phyloP scores from a whole-genome alignment of 352 stramenopile genomes.

The Pythium folliculosum region DNA sequence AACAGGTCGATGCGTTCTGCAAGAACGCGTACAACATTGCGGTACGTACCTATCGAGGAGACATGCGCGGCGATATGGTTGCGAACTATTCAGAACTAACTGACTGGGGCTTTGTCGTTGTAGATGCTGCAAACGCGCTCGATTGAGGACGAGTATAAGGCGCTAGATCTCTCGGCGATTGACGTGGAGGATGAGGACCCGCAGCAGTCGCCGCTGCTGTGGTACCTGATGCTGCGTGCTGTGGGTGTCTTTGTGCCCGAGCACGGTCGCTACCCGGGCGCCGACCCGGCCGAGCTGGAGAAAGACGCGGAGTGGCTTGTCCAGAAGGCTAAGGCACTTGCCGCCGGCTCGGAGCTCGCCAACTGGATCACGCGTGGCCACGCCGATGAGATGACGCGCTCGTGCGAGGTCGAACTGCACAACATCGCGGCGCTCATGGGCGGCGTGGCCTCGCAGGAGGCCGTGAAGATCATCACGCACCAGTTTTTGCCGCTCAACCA shows the following conservation, averaged over 20 bases:
- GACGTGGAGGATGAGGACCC: constrained; percentile 80
- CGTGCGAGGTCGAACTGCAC: constrained; percentile 93
- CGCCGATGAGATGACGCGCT: constrained; percentile 91
- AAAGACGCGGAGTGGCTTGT: constrained; percentile 71
- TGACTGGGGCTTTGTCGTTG: background rate
- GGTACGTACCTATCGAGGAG: constrained; percentile 25
- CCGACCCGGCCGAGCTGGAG: constrained; percentile 47
- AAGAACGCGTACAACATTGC: constrained; percentile 91
- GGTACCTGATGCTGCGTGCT: constrained; percentile 93
- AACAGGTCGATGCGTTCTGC: constrained; percentile 90
- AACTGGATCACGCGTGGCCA: constrained; percentile 72
- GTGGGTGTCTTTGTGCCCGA: constrained; percentile 51
- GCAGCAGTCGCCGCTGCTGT: constrained; percentile 93
- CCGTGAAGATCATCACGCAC: constrained; percentile 97
- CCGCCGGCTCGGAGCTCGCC: constrained; percentile 29
- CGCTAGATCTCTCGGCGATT: constrained; percentile 57
- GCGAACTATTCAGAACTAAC: background rate
- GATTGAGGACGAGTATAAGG: constrained; percentile 83
- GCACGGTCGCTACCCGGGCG: constrained; percentile 84
- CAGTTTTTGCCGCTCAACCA: constrained; percentile 97
- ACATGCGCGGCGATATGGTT: background rate
- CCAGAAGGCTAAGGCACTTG: constrained; percentile 45
- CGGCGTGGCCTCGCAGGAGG: constrained; percentile 97
- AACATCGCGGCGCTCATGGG: constrained; percentile 94
- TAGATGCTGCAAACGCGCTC: constrained; percentile 77